A percentile compares a stretch with the other conserved stretches of the same genome.
phyloP scores from a whole-genome alignment of 2,329 filamentous ascomycete genomes.

The Fusarium hainanense region DNA sequence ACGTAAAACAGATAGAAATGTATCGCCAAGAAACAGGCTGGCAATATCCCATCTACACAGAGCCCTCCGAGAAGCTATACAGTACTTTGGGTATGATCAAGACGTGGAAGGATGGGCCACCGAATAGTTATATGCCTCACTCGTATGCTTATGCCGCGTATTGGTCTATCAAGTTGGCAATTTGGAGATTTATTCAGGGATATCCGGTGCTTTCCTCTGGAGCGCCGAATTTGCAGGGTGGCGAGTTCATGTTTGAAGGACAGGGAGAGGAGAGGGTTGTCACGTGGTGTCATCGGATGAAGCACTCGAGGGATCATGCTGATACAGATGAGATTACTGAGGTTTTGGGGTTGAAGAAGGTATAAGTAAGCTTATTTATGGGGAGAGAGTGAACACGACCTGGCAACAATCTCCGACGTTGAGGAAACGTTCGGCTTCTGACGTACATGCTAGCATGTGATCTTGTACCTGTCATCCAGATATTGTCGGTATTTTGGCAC shows the following conservation, averaged over 20 bases:
- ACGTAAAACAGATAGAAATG: conserved; percentile 7
- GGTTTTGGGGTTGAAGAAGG: not conserved
- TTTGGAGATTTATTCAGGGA: not conserved
- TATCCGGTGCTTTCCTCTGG: conserved; percentile 10
- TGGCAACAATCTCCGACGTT: too few relatives aligned
- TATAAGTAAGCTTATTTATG: not conserved
- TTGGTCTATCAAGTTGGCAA: not conserved
- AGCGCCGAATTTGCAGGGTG: conserved; percentile 16
- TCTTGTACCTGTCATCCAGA: too few relatives aligned
- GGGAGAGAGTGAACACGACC: too few relatives aligned
- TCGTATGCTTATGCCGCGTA: not conserved
- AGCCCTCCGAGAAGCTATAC: conserved; percentile 22
- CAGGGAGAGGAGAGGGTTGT: conserved; percentile 4
- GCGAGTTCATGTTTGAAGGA: conserved; percentile 29
- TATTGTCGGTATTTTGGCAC: too few relatives aligned
- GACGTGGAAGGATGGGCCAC: conserved; percentile 4
- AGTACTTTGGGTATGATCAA: conserved; percentile 22
- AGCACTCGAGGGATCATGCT: conserved; percentile 12
- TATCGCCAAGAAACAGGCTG: conserved; percentile 29
- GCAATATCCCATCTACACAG: conserved; percentile 24
- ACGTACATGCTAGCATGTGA: too few relatives aligned
- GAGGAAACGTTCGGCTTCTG: too few relatives aligned
- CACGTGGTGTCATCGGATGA: conserved; percentile 33
- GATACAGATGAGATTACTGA: conserved; percentile 23
- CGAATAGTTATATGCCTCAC: conserved; percentile 6